A percentile compares a stretch with the other conserved stretches of the same genome.
Conservation (phyloP, 1,139 yeast genomes). For the Meyerozyma smithsonii region DNA sequence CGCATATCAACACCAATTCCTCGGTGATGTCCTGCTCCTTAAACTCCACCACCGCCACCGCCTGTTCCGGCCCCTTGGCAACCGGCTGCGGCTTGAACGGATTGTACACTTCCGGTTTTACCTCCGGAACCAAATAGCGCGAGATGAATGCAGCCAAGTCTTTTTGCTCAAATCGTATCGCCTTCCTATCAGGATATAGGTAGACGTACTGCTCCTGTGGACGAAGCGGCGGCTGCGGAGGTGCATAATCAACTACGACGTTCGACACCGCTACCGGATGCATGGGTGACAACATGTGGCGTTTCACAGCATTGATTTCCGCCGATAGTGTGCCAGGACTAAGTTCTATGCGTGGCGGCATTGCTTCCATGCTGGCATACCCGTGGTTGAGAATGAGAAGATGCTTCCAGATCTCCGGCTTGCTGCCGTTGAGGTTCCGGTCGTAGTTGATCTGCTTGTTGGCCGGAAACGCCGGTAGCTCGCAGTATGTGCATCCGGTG, state of each 20-base stretch:
- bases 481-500: conserved; percentile 62
- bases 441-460: conserved; percentile 37
- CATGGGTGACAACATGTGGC: conserved; percentile 29
- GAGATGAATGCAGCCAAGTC: conserved; percentile 38
- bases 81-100: conserved; percentile 21
- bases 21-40: conserved; percentile 17
- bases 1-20: conserved; percentile 53
- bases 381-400: conserved; percentile 47
- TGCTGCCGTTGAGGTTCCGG: conserved; percentile 42
- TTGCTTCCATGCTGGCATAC: conserved; percentile 22
- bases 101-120: conserved; percentile 21
- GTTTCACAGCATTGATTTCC: conserved; percentile 25
- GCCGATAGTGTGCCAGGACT: conserved; percentile 40
- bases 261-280: conserved; percentile 54
- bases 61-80: not conserved
- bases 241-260: conserved; percentile 12
- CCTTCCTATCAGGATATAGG: conserved; percentile 54
- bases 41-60: conserved; percentile 10
- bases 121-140: conserved; percentile 34
- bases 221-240: not conserved
- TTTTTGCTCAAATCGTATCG: conserved; percentile 28
- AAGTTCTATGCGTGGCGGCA: conserved; percentile 58
- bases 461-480: conserved; percentile 37
- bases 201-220: conserved; percentile 24
- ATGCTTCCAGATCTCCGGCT: conserved; percentile 52